Evolutionary conservation across 257 asterid genomes (phyloP).

Genomic region (Prunella vulgaris): DNA sequence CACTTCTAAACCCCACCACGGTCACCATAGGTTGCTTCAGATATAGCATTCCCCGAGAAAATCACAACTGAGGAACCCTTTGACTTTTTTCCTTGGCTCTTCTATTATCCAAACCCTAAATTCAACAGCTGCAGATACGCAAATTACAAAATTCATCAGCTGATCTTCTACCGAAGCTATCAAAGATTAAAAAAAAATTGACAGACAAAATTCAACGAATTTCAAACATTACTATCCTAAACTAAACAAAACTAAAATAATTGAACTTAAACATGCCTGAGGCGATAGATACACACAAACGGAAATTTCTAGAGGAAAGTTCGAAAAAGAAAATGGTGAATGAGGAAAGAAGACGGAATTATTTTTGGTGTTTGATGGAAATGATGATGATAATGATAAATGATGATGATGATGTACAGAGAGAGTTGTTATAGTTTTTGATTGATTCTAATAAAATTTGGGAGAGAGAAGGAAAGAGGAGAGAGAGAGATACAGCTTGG

Average conservation of each 20-base stretch:
- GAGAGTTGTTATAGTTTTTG: conserved; percentile 25
- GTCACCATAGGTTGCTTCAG: conserved; percentile 51
- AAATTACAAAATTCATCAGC: conserved; percentile 25
- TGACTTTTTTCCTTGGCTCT: conserved; percentile 11
- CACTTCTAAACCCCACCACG: conserved; percentile 32
- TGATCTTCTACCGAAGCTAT: conserved; percentile 23
- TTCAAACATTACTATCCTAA: neutral
- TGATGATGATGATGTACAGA: conserved; percentile 22
- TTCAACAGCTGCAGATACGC: conserved; percentile 23
- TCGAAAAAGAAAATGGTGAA: neutral
- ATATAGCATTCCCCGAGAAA: conserved; percentile 47
- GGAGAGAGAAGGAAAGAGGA: conserved; percentile 15
- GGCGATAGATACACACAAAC: neutral
- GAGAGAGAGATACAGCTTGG: conserved; percentile 31
- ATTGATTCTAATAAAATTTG: conserved; percentile 24
- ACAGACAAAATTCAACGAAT: neutral
- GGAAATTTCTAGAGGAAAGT: conserved; percentile 19
- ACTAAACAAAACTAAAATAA: conserved; percentile 1
- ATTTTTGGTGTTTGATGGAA: conserved; percentile 10
- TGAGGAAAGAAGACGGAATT: neutral
- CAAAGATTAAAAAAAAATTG: neutral
- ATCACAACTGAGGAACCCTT: conserved; percentile 3
- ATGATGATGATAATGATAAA: conserved; percentile 20
- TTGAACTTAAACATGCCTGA: conserved; percentile 12
- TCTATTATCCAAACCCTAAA: conserved; percentile 28